Evolutionary conservation across 192 early-diverging fungal genomes (phyloP).

Genomic region (Jimgerdemannia lactiflua): DNA sequence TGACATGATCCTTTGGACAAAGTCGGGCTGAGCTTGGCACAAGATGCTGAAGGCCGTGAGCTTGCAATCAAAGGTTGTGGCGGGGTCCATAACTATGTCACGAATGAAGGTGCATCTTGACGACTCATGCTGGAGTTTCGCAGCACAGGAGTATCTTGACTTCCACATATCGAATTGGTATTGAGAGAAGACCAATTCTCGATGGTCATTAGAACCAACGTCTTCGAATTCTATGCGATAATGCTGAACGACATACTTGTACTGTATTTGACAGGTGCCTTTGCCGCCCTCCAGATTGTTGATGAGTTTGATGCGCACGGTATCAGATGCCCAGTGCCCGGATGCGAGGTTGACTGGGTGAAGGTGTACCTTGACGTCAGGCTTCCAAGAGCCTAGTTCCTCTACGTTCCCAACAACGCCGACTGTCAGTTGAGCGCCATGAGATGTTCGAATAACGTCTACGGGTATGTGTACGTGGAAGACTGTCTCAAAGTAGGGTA

Average conservation of each 20-base stretch:
- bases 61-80: background rate
- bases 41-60: background rate
- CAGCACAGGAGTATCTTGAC: background rate
- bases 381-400: background rate
- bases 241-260: background rate
- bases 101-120: background rate
- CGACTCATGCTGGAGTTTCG: background rate
- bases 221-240: background rate
- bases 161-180: background rate
- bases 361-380: background rate
- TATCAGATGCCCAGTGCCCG: background rate
- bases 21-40: background rate
- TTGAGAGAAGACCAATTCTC: background rate
- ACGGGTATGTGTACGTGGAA: conserved; percentile 2
- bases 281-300: no score
- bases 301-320: background rate
- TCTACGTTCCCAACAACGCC: background rate
- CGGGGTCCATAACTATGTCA: background rate
- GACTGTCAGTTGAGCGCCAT: background rate
- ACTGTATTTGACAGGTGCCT: background rate
- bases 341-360: background rate
- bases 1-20: background rate
- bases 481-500: background rate
- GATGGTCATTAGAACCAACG: background rate
- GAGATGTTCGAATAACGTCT: background rate